Conservation (phyloP, 1,139 yeast species). For the Taphrina pruni region DNA sequence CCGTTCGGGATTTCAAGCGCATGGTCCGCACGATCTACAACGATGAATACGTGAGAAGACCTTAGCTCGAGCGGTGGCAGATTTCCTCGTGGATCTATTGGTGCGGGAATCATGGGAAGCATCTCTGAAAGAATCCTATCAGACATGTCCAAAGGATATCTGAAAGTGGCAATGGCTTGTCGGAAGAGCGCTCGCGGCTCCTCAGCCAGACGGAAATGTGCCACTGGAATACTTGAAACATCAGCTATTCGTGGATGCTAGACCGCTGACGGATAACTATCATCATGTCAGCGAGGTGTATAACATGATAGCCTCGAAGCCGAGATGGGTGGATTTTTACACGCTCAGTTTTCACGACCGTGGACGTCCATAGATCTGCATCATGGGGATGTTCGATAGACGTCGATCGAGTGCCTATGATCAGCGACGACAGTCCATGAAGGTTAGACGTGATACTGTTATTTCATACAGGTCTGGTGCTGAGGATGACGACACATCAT, state of each 20-base stretch:
- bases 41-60: too few relatives aligned
- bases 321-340: too few relatives aligned
- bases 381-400: constrained; percentile 23
- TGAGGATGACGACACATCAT: neutral
- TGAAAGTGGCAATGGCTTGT: constrained; percentile 1
- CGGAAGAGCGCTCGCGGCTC: neutral
- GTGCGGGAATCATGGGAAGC: neutral
- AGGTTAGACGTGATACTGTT: constrained; percentile 16
- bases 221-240: neutral
- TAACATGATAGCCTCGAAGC: too few relatives aligned
- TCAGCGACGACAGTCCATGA: constrained; percentile 13
- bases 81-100: too few relatives aligned
- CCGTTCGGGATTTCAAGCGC: too few relatives aligned
- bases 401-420: constrained; percentile 11
- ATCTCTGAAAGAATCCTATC: neutral
- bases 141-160: neutral
- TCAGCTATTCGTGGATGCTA: neutral
- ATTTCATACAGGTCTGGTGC: neutral
- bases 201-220: neutral
- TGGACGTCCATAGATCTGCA: neutral
- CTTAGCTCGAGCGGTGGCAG: too few relatives aligned
- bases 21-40: too few relatives aligned
- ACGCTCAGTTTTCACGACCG: neutral
- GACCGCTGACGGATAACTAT: neutral
- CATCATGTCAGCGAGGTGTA: neutral